These are phyloP conservation scores for Pilobolus umbonatus DNA, from an alignment of 192 early-diverging fungal species.

Conservation along the genomic window DNA sequence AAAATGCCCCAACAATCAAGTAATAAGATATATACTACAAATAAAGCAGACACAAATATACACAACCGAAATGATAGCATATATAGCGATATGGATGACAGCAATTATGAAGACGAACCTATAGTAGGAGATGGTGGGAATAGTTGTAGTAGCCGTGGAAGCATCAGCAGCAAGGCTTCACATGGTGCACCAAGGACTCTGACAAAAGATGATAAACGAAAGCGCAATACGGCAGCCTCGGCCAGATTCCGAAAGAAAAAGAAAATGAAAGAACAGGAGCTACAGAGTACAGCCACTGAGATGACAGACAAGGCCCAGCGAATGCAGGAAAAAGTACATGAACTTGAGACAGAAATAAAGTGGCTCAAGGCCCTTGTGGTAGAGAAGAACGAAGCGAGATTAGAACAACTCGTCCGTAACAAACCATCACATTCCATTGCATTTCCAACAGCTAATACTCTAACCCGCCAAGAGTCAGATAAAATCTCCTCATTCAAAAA, in stretches of 20 bases:
- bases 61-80: too few relatives aligned
- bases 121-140: constrained; percentile 1
- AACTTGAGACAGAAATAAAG: constrained; percentile 87
- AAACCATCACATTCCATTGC: background rate
- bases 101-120: background rate
- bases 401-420: constrained; percentile 7
- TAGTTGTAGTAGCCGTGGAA: background rate
- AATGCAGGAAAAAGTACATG: constrained; percentile 73
- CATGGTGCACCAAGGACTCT: background rate
- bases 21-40: background rate
- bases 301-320: constrained; percentile 68
- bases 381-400: constrained; percentile 30
- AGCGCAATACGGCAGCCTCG: constrained; percentile 90
- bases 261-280: constrained; percentile 79
- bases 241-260: constrained; percentile 94
- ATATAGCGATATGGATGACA: background rate
- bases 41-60: background rate
- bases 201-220: constrained; percentile 75
- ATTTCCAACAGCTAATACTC: background rate
- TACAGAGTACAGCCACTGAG: constrained; percentile 75
- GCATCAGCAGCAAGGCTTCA: background rate
- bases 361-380: constrained; percentile 56
- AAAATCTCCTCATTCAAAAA: too few relatives aligned
- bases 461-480: too few relatives aligned
- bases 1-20: background rate